A percentile compares a stretch with the other conserved stretches of the same genome.
Conservation (phyloP, 73 alveolate species). For the Durusdinium trenchii region DNA sequence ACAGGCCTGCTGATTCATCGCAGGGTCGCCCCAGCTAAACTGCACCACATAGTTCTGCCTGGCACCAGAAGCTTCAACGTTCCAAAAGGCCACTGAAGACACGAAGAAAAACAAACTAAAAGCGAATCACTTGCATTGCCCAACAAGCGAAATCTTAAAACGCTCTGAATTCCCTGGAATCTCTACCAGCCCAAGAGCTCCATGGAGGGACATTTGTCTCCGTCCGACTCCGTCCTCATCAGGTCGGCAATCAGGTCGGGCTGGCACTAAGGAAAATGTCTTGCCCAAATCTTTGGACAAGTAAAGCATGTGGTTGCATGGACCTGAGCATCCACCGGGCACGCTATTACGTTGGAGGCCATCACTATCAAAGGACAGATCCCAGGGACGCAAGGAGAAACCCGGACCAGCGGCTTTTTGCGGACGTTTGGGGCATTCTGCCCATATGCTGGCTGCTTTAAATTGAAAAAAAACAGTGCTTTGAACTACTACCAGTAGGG, state of each 20-base stretch:
- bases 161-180: neutral
- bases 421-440: no score
- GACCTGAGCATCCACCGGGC: no score
- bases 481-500: no score
- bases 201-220: neutral
- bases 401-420: no score
- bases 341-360: no score
- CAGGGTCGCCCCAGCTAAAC: conserved; percentile 98
- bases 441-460: no score
- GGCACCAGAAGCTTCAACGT: conserved; percentile 1
- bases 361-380: no score
- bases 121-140: no score
- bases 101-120: neutral
- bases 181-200: neutral
- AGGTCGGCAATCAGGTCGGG: neutral
- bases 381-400: neutral
- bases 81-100: neutral
- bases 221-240: neutral
- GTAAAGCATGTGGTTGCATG: conserved; percentile 88
- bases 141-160: neutral
- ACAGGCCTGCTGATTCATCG: conserved; percentile 83
- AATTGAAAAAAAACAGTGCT: neutral
- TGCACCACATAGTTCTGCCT: conserved; percentile 97
- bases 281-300: conserved; percentile 89
- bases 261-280: conserved; percentile 62